Conservation (phyloP, 106 monocot species). For the Agapanthus africanus region DNA sequence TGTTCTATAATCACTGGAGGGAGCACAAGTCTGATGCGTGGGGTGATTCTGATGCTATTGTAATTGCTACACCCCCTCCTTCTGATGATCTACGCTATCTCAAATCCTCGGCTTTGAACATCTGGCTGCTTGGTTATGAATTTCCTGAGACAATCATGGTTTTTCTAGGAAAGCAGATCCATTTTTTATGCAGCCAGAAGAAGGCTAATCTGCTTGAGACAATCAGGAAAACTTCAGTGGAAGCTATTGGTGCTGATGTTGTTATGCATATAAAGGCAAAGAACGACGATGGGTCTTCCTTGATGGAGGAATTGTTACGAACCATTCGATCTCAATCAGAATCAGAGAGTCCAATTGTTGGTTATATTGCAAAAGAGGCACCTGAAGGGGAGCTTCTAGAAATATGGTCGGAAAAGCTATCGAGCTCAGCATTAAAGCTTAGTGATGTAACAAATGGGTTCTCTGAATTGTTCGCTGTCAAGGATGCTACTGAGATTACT, state of each 20-base stretch:
- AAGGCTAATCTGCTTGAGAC: conserved; percentile 71
- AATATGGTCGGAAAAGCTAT: conserved; percentile 65
- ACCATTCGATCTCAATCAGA: conserved; percentile 33
- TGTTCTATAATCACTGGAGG: conserved; percentile 73
- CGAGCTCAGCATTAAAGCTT: conserved; percentile 40
- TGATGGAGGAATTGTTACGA: conserved; percentile 61
- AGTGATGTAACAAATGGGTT: conserved; percentile 75
- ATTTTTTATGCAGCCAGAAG: conserved; percentile 86
- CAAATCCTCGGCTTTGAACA: conserved; percentile 89
- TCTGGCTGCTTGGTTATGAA: conserved; percentile 96
- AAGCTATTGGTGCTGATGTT: conserved; percentile 63
- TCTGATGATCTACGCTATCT: conserved; percentile 88
- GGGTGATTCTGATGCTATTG: conserved; percentile 61
- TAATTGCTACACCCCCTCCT: conserved; percentile 73
- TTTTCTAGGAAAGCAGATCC: conserved; percentile 78
- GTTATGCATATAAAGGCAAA: conserved; percentile 76
- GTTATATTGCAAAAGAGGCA: conserved; percentile 69
- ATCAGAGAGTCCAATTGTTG: conserved; percentile 47
- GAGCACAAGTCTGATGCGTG: conserved; percentile 53
- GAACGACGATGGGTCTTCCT: conserved; percentile 52
- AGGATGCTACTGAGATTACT: conserved; percentile 64
- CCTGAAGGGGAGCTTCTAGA: conserved; percentile 91
- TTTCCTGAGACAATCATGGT: conserved; percentile 97
- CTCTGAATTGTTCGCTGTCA: conserved; percentile 77
- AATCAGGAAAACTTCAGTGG: conserved; percentile 52